Percentiles rank a stretch among this genome's conserved stretches.
These are phyloP conservation scores for Deinandra increscens DNA, from an alignment of 129 eudicot genomes.

Conservation along the genomic window DNA sequence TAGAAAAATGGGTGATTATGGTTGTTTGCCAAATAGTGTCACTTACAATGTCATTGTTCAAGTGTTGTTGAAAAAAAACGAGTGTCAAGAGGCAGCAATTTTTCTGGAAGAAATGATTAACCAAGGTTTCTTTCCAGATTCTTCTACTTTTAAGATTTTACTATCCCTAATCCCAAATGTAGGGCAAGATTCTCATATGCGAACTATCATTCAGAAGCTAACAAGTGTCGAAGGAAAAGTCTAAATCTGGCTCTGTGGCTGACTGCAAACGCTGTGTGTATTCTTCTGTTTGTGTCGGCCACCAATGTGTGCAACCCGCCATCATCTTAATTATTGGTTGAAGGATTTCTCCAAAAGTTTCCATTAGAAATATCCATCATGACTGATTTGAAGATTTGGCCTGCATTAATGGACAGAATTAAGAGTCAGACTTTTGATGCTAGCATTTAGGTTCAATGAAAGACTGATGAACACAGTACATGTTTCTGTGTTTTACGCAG, in stretches of 20 bases:
- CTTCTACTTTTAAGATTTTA: conserved; percentile 20
- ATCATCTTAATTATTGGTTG: background rate
- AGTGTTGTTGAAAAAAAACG: conserved; percentile 17
- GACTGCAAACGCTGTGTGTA: background rate
- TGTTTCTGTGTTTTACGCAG: background rate
- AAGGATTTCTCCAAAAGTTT: no score
- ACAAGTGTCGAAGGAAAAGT: background rate
- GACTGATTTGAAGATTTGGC: no score
- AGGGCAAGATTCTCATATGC: conserved; percentile 19
- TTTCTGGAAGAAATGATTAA: conserved; percentile 23
- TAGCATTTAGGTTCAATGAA: background rate
- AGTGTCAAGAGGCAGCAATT: conserved; percentile 6
- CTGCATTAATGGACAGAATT: no score
- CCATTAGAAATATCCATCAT: no score
- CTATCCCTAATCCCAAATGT: background rate
- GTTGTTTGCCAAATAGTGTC: conserved; percentile 23
- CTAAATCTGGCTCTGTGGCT: background rate
- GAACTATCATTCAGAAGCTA: conserved; percentile 11
- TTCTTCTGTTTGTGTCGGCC: no score
- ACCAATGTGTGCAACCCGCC: background rate
- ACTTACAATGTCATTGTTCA: conserved; percentile 23
- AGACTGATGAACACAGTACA: background rate
- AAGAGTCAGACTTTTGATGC: background rate
- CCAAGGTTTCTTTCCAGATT: conserved; percentile 25
- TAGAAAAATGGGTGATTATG: conserved; percentile 19